phyloP scores from a whole-genome alignment of 768 basidiomycete genomes.

The Collybiopsis luxurians region DNA sequence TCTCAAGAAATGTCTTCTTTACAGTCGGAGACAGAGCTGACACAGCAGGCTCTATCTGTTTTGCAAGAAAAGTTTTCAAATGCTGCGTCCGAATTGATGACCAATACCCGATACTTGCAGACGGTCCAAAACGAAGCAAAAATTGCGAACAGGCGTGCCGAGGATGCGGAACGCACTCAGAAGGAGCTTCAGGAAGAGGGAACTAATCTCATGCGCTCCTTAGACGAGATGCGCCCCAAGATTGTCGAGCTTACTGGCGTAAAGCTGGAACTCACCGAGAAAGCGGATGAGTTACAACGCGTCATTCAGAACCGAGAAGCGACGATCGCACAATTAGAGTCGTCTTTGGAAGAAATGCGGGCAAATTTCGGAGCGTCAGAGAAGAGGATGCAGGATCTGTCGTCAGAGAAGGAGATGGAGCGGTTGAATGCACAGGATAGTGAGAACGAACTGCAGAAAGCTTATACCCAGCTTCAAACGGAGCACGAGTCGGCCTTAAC shows the following conservation, averaged over 20 bases:
- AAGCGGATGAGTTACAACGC: conserved; percentile 53
- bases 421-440: conserved; percentile 44
- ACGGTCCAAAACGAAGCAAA: conserved; percentile 65
- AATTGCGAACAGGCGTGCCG: conserved; percentile 61
- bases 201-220: conserved; percentile 70
- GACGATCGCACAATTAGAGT: conserved; percentile 61
- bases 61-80: conserved; percentile 60
- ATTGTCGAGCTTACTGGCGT: conserved; percentile 76
- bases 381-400: conserved; percentile 40
- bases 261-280: conserved; percentile 68
- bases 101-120: conserved; percentile 55
- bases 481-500: conserved; percentile 55
- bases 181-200: conserved; percentile 77
- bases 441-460: conserved; percentile 58
- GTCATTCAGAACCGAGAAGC: conserved; percentile 53
- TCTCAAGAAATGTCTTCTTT: conserved; percentile 48
- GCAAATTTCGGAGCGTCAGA: conserved; percentile 47
- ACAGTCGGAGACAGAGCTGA: conserved; percentile 42
- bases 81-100: conserved; percentile 50
- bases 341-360: conserved; percentile 51
- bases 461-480: conserved; percentile 58
- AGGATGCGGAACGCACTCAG: conserved; percentile 71
- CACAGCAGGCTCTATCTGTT: conserved; percentile 44
- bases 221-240: conserved; percentile 85
- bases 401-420: conserved; percentile 52